Conservation (phyloP, 2,329 filamentous ascomycete genomes). For the Phaeosphaeria sp. region DNA sequence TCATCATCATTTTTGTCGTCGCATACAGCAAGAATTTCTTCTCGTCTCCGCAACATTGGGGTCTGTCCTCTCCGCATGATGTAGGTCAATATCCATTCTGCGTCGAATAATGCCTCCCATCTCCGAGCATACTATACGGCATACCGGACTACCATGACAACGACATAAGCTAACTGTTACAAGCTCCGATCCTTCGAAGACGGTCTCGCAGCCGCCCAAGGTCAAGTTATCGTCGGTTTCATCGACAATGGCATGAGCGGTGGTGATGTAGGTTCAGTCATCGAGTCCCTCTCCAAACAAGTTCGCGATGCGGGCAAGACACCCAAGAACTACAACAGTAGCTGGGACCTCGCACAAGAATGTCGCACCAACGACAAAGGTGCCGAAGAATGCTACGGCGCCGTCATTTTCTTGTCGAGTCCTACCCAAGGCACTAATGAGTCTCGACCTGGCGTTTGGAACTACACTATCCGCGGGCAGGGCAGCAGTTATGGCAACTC, state of each 20-base stretch:
- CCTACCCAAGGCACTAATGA: constrained; percentile 38
- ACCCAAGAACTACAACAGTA: constrained; percentile 14
- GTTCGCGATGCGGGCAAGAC: constrained; percentile 25
- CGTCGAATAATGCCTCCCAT: neutral
- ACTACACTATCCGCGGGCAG: constrained; percentile 32
- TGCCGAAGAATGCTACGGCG: constrained; percentile 24
- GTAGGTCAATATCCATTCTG: constrained; percentile 14
- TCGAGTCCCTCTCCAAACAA: constrained; percentile 24
- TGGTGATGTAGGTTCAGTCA: constrained; percentile 26
- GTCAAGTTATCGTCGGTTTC: constrained; percentile 28
- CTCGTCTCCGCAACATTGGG: constrained; percentile 23
- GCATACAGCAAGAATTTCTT: constrained; percentile 34
- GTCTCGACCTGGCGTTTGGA: constrained; percentile 26
- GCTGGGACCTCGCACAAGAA: constrained; percentile 15
- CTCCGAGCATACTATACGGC: neutral
- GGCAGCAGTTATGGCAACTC: neutral
- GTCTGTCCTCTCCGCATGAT: constrained; percentile 25
- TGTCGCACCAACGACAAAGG: constrained; percentile 20
- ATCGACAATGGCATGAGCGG: constrained; percentile 33
- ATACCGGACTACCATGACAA: neutral
- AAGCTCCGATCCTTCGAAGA: constrained; percentile 29
- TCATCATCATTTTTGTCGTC: constrained; percentile 28
- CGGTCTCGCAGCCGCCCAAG: constrained; percentile 17
- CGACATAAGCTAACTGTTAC: neutral
- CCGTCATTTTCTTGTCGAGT: constrained; percentile 27